Percentiles rank a stretch among this genome's conserved stretches.
Conservation (phyloP, 192 early-diverging fungal species). For the Coemansia sp. region DNA sequence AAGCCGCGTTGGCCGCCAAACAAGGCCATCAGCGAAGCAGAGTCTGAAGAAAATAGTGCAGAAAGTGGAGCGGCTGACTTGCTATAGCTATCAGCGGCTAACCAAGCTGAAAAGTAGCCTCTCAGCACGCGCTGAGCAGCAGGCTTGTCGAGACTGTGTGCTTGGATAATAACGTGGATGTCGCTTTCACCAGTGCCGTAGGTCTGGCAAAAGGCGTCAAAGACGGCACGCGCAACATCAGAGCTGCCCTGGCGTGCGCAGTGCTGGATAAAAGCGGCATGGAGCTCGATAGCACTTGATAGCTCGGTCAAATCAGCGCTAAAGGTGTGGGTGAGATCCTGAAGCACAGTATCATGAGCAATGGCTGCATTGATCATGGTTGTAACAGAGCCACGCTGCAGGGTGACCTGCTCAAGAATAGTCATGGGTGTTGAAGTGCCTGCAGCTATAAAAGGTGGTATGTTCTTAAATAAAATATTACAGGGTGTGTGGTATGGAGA, state of each 20-base stretch:
- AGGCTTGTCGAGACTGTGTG: neutral
- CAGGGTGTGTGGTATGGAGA: too few relatives aligned
- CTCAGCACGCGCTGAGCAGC: conserved; percentile 14
- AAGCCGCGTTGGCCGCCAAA: conserved; percentile 96
- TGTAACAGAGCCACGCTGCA: neutral
- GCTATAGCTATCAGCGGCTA: neutral
- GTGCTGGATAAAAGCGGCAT: conserved; percentile 11
- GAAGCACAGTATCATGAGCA: neutral
- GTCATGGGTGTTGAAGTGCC: neutral
- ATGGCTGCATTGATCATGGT: neutral
- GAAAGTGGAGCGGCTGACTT: neutral
- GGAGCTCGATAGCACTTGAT: conserved; percentile 11
- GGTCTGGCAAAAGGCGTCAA: neutral
- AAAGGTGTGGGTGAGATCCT: neutral
- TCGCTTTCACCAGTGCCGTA: neutral
- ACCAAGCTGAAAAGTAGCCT: conserved; percentile 27
- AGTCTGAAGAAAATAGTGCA: conserved; percentile 39
- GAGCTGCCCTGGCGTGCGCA: conserved; percentile 1
- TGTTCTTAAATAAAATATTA: neutral
- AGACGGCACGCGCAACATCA: neutral
- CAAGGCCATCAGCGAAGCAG: conserved; percentile 67
- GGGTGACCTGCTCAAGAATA: neutral
- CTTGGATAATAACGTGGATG: conserved; percentile 17
- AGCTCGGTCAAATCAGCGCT: neutral
- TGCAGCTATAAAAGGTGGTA: neutral